Conservation (phyloP, 495 filamentous ascomycete species). For the Penicillium paxilli region DNA sequence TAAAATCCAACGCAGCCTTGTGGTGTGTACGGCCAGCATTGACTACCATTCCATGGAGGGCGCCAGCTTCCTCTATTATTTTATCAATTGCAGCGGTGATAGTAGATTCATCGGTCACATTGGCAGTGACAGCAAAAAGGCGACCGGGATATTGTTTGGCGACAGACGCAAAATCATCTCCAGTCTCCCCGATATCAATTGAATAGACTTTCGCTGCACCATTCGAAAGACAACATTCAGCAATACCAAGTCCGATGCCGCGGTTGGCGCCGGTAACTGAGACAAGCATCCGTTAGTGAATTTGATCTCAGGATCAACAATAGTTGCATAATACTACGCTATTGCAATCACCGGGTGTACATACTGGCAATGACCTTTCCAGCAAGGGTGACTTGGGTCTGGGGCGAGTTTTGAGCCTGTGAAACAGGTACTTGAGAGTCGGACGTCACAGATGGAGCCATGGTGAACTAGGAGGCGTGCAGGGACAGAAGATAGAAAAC, state of each 20-base stretch:
- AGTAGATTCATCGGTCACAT: conserved; percentile 37
- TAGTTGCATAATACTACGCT: neutral
- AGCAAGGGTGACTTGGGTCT: conserved; percentile 19
- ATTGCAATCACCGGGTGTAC: neutral
- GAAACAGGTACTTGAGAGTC: neutral
- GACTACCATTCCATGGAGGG: conserved; percentile 36
- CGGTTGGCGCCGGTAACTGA: conserved; percentile 38
- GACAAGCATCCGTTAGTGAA: too few species aligned
- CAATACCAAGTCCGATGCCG: conserved; percentile 39
- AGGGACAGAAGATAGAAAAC: neutral
- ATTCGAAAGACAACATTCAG: conserved; percentile 40
- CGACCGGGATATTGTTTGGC: conserved; percentile 26
- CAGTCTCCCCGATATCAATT: conserved; percentile 40
- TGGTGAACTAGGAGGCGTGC: neutral
- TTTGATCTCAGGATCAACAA: too few species aligned
- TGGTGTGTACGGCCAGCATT: conserved; percentile 47
- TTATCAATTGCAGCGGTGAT: conserved; percentile 36
- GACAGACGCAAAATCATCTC: conserved; percentile 34
- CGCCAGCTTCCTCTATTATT: conserved; percentile 32
- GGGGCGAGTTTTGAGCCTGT: conserved; percentile 5
- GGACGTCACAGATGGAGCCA: conserved; percentile 8
- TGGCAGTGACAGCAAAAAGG: conserved; percentile 31
- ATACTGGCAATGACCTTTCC: conserved; percentile 28
- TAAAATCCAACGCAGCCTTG: conserved; percentile 44
- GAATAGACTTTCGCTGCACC: conserved; percentile 39